Evolutionary conservation across 2,329 filamentous ascomycete genomes (phyloP), one percentile per base, ranked within the genome.

Genomic region (Aspergillus fumigatus): DNA sequence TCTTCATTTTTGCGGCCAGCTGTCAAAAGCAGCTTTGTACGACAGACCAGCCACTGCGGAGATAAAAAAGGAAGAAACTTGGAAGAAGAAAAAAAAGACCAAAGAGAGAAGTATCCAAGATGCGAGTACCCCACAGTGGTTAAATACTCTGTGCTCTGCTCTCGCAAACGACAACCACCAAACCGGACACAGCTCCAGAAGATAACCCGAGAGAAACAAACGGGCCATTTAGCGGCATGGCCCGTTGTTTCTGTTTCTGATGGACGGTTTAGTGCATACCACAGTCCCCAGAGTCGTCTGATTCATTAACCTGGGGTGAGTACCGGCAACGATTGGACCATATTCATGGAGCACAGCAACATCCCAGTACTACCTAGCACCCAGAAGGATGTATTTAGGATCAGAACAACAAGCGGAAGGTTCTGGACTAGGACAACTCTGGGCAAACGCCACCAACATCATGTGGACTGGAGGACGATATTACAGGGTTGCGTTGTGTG

Each of bases 1-100:
- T 63, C 45, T 60, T 57, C 61, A 63, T 63, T 32, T 38, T 62
- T 57, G 52, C 48, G 29, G 27, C 11, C 19, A 51, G 29, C 49
- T 21, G 29, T 51, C 29, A 11, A 19, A 21, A 29, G 23, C 3
- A 35, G 17, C 21, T 19, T 29, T 25, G 35, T 23, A 21, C 8
- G 29, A 35, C 49, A 19, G 29, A 21, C 35, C 27, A 40, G 35
- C 23, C 6, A 40, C 27, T 32, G 21, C 25, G 23, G 25, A 11
- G 4, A 4, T 3, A 40, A 26, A 26, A 26, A 26, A 11, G 2
- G 29, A 51, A 23, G 17, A 35, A 17, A 32, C 26, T 19, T 10
- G 19, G 10, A n/a, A n/a, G 21, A 17, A 29, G n/a, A 35, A 32
- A 50, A 35, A 21, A 38, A 29, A 23, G 49, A 2, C 29, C 5